phyloP scores from a whole-genome alignment of 306 rosid species.

The Rosa lucieae region DNA sequence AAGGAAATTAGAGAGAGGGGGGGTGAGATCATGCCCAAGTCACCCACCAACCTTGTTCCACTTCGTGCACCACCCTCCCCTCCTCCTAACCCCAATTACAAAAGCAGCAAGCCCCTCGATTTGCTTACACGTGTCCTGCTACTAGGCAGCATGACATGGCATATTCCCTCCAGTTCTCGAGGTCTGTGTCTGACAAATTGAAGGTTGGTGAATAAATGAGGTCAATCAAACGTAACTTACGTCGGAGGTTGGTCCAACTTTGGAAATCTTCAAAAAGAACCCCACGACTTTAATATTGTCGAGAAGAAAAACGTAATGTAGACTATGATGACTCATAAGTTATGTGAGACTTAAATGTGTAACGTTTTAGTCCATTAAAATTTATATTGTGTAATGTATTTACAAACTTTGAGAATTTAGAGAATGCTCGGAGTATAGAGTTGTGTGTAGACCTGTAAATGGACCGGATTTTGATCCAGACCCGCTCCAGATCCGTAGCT shows the following conservation, averaged over 20 bases:
- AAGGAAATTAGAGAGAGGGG: neutral
- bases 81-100: slow-evolving; percentile 21
- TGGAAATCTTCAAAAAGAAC: neutral
- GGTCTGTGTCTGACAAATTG: neutral
- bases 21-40: neutral
- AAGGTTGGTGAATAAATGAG: neutral
- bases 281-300: too few relatives aligned
- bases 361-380: too few relatives aligned
- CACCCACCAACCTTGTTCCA: slow-evolving; percentile 38
- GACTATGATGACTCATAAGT: too few relatives aligned
- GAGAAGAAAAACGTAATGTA: too few relatives aligned
- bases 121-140: slow-evolving; percentile 4
- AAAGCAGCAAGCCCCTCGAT: neutral
- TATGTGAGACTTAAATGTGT: too few relatives aligned
- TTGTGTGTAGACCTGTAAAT: too few relatives aligned
- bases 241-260: neutral
- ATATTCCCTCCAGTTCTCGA: neutral
- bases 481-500: too few relatives aligned
- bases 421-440: neutral
- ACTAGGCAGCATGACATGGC: slow-evolving; percentile 1
- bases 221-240: neutral
- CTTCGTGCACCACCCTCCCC: neutral
- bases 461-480: too few relatives aligned
- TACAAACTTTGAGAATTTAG: too few relatives aligned
- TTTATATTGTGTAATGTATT: too few relatives aligned